Base-by-base conservation (phyloP, 73 alveolate genomes). In the Uronychia setigera region DNA sequence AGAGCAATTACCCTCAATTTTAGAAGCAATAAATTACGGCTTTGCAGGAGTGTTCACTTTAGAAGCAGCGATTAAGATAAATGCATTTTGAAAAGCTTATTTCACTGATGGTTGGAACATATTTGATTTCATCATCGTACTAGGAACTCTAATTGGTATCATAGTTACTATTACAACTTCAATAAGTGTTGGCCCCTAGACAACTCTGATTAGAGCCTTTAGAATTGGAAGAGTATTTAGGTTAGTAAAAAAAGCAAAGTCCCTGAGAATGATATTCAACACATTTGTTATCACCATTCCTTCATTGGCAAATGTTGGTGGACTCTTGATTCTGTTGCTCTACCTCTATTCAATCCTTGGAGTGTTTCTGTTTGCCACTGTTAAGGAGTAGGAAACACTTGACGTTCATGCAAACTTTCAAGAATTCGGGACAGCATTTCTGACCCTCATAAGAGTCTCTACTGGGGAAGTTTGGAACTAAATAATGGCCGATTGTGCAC, bases 401-500 rank as follows among this genome's bases (percentile, higher is more conserved):
- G 76, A 31, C 77, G 84, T 32, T 31, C 67, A 60, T 33, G 30
- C 59, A n/a, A 88, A 88, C 57, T 88, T 59, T 58, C 34, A 77
- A 32, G 34, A 57, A 0, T 88, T 88, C 80, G 59, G 80, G 35
- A 60, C 33, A 14, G 81, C 90, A 0, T 82, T 88, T 35, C 0
- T 74, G 11, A 33, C 86, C 29, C 59, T 88, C 26, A 28, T 81
- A 33, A 33, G 74, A 28, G 76, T 60, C 46, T 60, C 90, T 26
- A 88, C 94, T 11, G 94, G 90, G 27, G 94, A 88, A 29, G 30
- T 74, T 60, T 88, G 94, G 94, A 80, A 82, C 79, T 30, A 74
- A 34, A 74, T 82, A 5, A 82, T 88, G 90, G 46, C 9, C 77
- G 83, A 79, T 31, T 76, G 67, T 1, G 76, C 80, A 0, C 33